Conservation (phyloP, 1,139 yeast genomes). For the Geotrichum bryndzae region DNA sequence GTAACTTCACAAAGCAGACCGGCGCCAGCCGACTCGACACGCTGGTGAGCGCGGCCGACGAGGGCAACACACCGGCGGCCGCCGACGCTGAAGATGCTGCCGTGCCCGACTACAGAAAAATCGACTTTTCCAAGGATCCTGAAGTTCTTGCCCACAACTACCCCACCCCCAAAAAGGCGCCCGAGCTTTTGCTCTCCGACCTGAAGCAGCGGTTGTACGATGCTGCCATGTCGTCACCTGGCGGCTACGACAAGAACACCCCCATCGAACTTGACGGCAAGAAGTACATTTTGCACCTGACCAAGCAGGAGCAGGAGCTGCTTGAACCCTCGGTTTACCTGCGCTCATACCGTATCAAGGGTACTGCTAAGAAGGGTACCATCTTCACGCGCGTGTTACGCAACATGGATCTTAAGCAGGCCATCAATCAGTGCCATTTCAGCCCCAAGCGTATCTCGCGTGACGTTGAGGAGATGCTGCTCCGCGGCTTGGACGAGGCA, state of each 20-base stretch:
- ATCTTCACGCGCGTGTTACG: slow-evolving; percentile 69
- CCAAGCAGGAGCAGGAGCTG: slow-evolving; percentile 58
- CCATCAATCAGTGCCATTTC: slow-evolving; percentile 91
- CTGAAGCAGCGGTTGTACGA: slow-evolving; percentile 61
- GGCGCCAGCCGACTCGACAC: slow-evolving; percentile 10
- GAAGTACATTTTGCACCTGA: slow-evolving; percentile 51
- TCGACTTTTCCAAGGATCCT: slow-evolving; percentile 17
- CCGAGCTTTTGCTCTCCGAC: slow-evolving; percentile 56
- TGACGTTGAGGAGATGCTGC: slow-evolving; percentile 70
- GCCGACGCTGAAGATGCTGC: slow-evolving; percentile 1
- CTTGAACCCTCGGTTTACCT: slow-evolving; percentile 81
- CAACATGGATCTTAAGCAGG: slow-evolving; percentile 64
- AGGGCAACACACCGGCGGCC: neutral
- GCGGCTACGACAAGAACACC: slow-evolving; percentile 68
- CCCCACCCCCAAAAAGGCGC: slow-evolving; percentile 36
- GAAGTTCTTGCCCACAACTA: slow-evolving; percentile 14
- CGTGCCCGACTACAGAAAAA: slow-evolving; percentile 13
- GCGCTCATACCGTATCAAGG: slow-evolving; percentile 71
- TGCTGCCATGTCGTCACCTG: slow-evolving; percentile 52
- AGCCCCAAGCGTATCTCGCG: slow-evolving; percentile 72
- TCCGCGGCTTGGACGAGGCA: slow-evolving; percentile 68
- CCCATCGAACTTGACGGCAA: slow-evolving; percentile 47
- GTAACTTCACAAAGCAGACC: slow-evolving; percentile 11
- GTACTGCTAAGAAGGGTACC: slow-evolving; percentile 84
- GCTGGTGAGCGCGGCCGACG: slow-evolving; percentile 3